Evolutionary conservation across 2,329 filamentous ascomycete genomes (phyloP), one percentile per base, ranked within the genome.

Genomic region (Pyrenochaeta sp.): DNA sequence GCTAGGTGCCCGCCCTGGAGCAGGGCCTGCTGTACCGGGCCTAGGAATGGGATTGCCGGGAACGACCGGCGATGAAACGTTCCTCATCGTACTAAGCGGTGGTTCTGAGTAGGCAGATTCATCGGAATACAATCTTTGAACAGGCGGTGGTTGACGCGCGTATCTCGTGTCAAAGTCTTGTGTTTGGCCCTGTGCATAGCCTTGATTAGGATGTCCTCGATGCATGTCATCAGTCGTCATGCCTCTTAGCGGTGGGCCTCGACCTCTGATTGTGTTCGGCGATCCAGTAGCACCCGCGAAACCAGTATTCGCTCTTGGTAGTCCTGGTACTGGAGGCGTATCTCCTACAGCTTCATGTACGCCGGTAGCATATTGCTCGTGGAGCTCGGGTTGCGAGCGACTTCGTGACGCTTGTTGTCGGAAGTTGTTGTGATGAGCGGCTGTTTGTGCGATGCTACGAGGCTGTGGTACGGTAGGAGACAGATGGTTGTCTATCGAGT

Each of bases 341-440:
- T 90, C 87, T 21, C 79, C 82, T 1, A 85, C 87, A 83, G 93
- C 89, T 66, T 92, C 90, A 61, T 92, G 92, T 1, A 90, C 82
- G 10, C 49, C 57, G 37, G 68, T 64, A 14, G 58, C 55, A 37
- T 74, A 71, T 39, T 72, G 72, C 0, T 61, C 66, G 47, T 74
- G 68, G 44, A 90, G 75, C 67, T 90, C 84, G 27, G 88, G 87
- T 67, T 90, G 88, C 10, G 88, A 90, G 60, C 87, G 87, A 14
- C 86, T 85, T 54, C 83, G 82, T 53, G 80, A 84, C 45, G 88
- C 64, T 46, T 75, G 69, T 35, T 73, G 69, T 43, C 69, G 67
- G 48, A 67, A 68, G n/a, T 63, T 54, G 11, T 62, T 51, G 23
- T 51, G 53, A 14, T 63, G 63, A 2, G 30, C 20, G 20, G 45